phyloP scores from a whole-genome alignment of 2,329 filamentous ascomycete species.

The Exophiala dermatitidis region DNA sequence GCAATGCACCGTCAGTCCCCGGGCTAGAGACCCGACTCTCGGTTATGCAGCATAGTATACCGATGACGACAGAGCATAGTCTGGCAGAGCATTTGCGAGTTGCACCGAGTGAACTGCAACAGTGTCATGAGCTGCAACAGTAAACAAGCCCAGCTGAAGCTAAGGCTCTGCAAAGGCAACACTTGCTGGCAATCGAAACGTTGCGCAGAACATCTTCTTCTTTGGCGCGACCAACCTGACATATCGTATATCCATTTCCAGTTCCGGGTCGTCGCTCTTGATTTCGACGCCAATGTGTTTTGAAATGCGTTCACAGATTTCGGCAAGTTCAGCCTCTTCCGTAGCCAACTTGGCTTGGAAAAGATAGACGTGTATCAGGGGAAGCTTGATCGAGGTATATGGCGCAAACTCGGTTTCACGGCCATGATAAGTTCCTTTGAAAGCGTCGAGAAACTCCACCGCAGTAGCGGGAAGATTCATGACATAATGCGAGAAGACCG shows the following conservation, averaged over 20 bases:
- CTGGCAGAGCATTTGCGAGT: too few species aligned
- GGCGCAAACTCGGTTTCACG: constrained; percentile 59
- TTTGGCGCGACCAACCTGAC: constrained; percentile 85
- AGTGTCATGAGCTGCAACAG: too few species aligned
- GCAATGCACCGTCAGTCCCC: too few species aligned
- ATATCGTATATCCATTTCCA: constrained; percentile 51
- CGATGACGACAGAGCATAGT: too few species aligned
- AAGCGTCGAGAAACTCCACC: constrained; percentile 70
- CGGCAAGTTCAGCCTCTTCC: constrained; percentile 51
- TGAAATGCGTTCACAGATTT: constrained; percentile 62
- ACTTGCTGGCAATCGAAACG: constrained; percentile 72
- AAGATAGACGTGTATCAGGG: constrained; percentile 88
- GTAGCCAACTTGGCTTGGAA: constrained; percentile 78
- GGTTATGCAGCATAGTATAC: too few species aligned
- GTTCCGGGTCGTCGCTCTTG: constrained; percentile 49
- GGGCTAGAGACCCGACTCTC: too few species aligned
- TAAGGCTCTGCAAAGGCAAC: constrained; percentile 59
- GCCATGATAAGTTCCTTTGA: constrained; percentile 72
- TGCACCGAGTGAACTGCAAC: too few species aligned
- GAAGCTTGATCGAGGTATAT: constrained; percentile 55
- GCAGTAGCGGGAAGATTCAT: constrained; percentile 96
- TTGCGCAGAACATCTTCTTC: constrained; percentile 96
- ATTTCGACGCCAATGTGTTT: constrained; percentile 54
- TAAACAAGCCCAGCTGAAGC: too few species aligned
- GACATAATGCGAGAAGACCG: constrained; percentile 82